A percentile compares a stretch with the other conserved stretches of the same genome.
Evolutionary conservation across 139 green algal genomes (phyloP).

Genomic region (Pleodorina starrii): DNA sequence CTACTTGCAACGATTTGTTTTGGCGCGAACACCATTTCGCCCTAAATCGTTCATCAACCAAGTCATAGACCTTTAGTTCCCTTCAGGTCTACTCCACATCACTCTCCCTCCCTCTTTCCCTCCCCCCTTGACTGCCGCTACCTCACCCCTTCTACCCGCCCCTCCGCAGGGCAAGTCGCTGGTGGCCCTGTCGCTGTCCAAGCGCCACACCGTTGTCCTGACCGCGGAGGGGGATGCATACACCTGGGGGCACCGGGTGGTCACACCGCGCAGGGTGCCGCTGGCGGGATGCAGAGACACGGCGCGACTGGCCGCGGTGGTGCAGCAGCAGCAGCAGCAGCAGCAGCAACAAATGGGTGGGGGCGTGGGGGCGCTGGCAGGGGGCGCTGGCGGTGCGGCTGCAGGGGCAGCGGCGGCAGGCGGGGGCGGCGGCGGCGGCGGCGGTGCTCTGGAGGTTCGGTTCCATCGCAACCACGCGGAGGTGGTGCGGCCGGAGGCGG

Average conservation of each 20-base stretch:
- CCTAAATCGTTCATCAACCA: too few relatives aligned
- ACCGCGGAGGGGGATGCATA: conserved; percentile 85
- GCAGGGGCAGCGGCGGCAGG: neutral
- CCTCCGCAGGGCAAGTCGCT: conserved; percentile 72
- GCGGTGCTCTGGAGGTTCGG: conserved; percentile 24
- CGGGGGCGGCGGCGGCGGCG: neutral
- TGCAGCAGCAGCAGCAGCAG: conserved; percentile 35
- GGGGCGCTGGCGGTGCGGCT: neutral
- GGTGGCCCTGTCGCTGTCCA: conserved; percentile 80
- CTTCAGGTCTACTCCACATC: too few relatives aligned
- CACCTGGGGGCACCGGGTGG: conserved; percentile 87
- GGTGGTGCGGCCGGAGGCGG: conserved; percentile 73
- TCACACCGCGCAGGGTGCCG: conserved; percentile 65
- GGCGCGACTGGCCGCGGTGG: conserved; percentile 24
- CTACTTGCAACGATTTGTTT: too few relatives aligned
- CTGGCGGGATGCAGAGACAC: conserved; percentile 72
- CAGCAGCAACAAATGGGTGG: conserved; percentile 18
- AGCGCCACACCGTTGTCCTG: conserved; percentile 91
- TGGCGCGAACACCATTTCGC: too few relatives aligned
- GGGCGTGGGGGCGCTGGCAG: neutral
- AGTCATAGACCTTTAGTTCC: too few relatives aligned
- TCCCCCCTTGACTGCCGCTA: too few relatives aligned
- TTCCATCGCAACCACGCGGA: conserved; percentile 84
- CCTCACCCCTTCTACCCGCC: too few relatives aligned
- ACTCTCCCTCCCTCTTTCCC: too few relatives aligned